A percentile compares a stretch with the other conserved stretches of the same genome.
Conservation (phyloP, 768 basidiomycete species). For the Gloeopeniophorella convolvens region DNA sequence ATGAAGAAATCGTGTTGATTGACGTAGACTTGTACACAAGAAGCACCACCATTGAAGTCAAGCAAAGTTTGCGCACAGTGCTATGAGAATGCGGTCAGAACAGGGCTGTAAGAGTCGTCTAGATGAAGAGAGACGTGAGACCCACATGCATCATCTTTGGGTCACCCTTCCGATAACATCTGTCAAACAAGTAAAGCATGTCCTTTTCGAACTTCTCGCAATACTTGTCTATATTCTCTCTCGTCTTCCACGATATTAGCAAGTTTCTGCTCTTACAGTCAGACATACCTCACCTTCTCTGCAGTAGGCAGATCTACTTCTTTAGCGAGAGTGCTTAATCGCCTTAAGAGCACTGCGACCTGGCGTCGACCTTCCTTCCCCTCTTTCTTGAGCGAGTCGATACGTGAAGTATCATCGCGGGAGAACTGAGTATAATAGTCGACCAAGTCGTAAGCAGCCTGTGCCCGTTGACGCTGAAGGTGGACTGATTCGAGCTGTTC, state of each 20-base stretch:
- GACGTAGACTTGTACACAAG: conserved; percentile 97
- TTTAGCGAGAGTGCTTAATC: conserved; percentile 82
- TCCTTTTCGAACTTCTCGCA: conserved; percentile 99
- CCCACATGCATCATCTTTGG: conserved; percentile 98
- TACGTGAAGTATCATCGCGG: conserved; percentile 64
- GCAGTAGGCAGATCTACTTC: conserved; percentile 86
- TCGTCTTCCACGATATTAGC: conserved; percentile 46
- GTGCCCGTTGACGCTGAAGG: conserved; percentile 84
- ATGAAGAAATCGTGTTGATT: conserved; percentile 99
- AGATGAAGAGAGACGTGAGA: conserved; percentile 20
- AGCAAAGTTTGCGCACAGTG: conserved; percentile 95
- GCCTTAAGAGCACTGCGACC: conserved; percentile 79
- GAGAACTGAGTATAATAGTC: conserved; percentile 93
- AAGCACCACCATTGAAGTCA: conserved; percentile 96
- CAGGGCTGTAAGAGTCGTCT: not conserved
- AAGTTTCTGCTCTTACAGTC: not conserved
- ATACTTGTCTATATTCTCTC: conserved; percentile 91
- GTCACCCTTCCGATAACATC: conserved; percentile 93
- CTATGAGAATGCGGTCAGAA: conserved; percentile 34
- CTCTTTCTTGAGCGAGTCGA: conserved; percentile 78
- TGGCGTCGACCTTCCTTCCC: conserved; percentile 84
- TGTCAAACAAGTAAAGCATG: conserved; percentile 92
- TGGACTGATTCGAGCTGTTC: conserved; percentile 96
- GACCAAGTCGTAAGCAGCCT: conserved; percentile 90
- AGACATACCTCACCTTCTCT: conserved; percentile 53